Base-by-base conservation (phyloP, 169 alveolate species). In the Plasmodium reichenowi region DNA sequence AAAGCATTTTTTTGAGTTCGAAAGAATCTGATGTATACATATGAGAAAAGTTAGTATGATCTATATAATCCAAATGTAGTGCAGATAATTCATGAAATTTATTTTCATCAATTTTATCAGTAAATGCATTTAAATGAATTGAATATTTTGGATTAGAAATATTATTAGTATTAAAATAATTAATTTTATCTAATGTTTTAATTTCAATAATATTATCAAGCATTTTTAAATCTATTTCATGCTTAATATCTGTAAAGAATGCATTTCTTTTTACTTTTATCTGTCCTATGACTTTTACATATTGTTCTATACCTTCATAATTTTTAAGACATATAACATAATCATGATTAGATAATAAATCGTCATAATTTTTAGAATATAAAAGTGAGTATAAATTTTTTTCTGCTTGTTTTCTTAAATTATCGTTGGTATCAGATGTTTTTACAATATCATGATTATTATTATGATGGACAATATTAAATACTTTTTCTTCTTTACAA, bases 61-160 rank as follows among this genome's bases (percentile, higher is more conserved):
- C 89, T 29, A 78, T 78, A 78, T 78, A 78, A 70, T 78, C 89
- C 48, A 78, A 59, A 48, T 78, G 89, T 60, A 78, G 60, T 1
- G 89, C 89, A 47, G 89, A 78, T 13, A 78, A 66, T 78, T 78
- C 89, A 59, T 58, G 59, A 64, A 78, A 66, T 47, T 78, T 78
- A 6, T 75, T 59, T 78, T 78, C 89, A 78, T 78, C 76, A 22
- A 78, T 6, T 78, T 78, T 78, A 64, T 78, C 89, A 22, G 78
- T 64, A 78, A 78, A 78, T 20, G 89, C 89, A 78, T 78, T 78
- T 48, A 78, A 78, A 78, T 70, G 74, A 64, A 78, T 78, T 8
- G 80, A 66, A 59, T 78, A 78, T 60, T 74, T 74, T 50, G 50
- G 29, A 29, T 15, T 29, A 10, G 88, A 74, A 38, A 74, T 45